phyloP scores from a whole-genome alignment of 257 asterid genomes.

The Lycium barbarum region DNA sequence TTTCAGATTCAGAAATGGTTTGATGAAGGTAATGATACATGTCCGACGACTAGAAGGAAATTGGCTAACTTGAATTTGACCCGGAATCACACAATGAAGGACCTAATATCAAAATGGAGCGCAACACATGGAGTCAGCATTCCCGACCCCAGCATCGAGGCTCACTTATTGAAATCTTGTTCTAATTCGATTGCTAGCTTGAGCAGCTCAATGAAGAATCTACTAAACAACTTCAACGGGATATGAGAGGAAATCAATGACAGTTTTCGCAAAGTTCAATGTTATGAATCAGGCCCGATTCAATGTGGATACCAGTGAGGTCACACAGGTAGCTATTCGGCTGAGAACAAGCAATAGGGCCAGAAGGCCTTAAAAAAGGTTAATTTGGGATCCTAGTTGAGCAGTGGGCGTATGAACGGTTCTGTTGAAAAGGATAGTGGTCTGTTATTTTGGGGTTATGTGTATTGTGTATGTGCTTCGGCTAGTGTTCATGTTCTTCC shows the following conservation, averaged over 20 bases:
- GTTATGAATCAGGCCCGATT: not conserved
- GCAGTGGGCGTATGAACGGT: too few relatives aligned
- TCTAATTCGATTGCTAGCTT: constrained; percentile 58
- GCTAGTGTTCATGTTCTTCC: too few relatives aligned
- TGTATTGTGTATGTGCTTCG: too few relatives aligned
- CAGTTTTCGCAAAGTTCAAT: constrained; percentile 23
- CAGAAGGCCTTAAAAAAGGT: too few relatives aligned
- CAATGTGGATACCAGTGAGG: too few relatives aligned
- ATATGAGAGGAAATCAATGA: not conserved
- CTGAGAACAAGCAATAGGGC: too few relatives aligned
- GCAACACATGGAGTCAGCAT: constrained; percentile 74
- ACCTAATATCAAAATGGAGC: constrained; percentile 93
- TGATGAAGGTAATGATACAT: constrained; percentile 85
- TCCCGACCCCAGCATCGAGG: constrained; percentile 79
- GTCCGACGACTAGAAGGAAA: constrained; percentile 93
- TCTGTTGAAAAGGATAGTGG: too few relatives aligned
- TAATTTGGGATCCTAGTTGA: too few relatives aligned
- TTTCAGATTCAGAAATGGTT: constrained; percentile 96
- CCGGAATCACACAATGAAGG: constrained; percentile 91
- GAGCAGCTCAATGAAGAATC: constrained; percentile 10
- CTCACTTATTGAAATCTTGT: constrained; percentile 67
- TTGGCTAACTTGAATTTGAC: constrained; percentile 81
- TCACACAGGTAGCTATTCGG: too few relatives aligned
- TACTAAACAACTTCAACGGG: constrained; percentile 32
- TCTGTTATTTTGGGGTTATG: too few relatives aligned